Conservation (phyloP, 805 yeast species). For the Candida andamanensis region DNA sequence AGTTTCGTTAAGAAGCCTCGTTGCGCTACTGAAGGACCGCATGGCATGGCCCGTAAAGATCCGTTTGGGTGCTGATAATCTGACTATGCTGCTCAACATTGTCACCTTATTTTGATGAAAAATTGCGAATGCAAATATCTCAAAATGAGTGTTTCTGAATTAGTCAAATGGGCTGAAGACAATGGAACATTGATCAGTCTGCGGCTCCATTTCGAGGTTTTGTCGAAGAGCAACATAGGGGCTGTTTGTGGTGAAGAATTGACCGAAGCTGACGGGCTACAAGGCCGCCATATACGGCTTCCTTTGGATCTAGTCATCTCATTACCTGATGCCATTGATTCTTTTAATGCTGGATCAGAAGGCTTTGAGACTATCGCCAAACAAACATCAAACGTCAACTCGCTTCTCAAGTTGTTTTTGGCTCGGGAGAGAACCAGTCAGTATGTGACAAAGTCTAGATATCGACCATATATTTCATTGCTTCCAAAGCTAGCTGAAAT, state of each 20-base stretch:
- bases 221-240: conserved; percentile 21
- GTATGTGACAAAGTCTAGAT: conserved; percentile 16
- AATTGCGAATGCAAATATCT: background rate
- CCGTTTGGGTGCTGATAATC: too few relatives aligned
- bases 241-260: conserved; percentile 9
- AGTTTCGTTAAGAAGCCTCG: too few relatives aligned
- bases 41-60: too few relatives aligned
- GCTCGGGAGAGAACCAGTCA: conserved; percentile 21
- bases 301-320: conserved; percentile 18
- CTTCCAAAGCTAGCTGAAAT: conserved; percentile 37
- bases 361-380: conserved; percentile 8
- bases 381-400: conserved; percentile 20
- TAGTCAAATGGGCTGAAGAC: conserved; percentile 26
- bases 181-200: conserved; percentile 26
- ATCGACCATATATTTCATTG: conserved; percentile 22
- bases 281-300: conserved; percentile 14
- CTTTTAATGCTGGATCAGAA: conserved; percentile 12
- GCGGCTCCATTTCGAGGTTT: conserved; percentile 19
- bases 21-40: background rate
- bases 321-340: conserved; percentile 19
- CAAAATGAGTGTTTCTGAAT: conserved; percentile 4
- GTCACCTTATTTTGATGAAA: too few relatives aligned
- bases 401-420: conserved; percentile 31
- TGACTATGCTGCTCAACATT: too few relatives aligned
- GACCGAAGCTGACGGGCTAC: background rate